A percentile compares a stretch with the other conserved stretches of the same genome.
These are phyloP conservation scores for Papilionanthe hybrid DNA, from an alignment of 116 monocot genomes.

Conservation along the genomic window DNA sequence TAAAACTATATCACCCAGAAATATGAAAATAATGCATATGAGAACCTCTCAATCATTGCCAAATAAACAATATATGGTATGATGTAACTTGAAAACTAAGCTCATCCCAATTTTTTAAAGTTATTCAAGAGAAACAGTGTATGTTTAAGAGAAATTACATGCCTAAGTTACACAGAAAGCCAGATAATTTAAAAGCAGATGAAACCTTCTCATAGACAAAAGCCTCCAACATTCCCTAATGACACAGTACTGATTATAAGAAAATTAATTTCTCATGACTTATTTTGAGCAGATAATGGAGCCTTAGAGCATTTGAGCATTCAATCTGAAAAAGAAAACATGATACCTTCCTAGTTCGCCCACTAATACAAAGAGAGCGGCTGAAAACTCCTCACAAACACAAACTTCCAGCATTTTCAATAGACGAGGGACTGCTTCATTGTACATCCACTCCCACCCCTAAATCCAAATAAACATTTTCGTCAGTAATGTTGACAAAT, in stretches of 20 bases:
- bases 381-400: constrained; percentile 30
- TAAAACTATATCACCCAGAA: not conserved
- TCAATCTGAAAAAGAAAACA: not conserved
- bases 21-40: constrained; percentile 1
- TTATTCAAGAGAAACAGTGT: not conserved
- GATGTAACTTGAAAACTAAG: not conserved
- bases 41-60: not conserved
- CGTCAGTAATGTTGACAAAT: not conserved
- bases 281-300: not conserved
- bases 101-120: not conserved
- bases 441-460: constrained; percentile 60
- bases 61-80: not conserved
- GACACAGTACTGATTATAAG: not conserved
- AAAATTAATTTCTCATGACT: not conserved
- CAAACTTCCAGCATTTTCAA: constrained; percentile 47
- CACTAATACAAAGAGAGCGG: constrained; percentile 53
- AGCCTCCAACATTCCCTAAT: not conserved
- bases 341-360: constrained; percentile 78
- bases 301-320: not conserved
- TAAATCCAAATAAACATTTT: constrained; percentile 16
- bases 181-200: not conserved
- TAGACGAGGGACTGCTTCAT: constrained; percentile 41
- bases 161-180: not conserved
- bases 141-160: not conserved
- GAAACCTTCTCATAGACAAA: not conserved